These are phyloP conservation scores for Cladophialophora psammophila DNA, from an alignment of 2,329 filamentous ascomycete genomes.

Conservation along the genomic window DNA sequence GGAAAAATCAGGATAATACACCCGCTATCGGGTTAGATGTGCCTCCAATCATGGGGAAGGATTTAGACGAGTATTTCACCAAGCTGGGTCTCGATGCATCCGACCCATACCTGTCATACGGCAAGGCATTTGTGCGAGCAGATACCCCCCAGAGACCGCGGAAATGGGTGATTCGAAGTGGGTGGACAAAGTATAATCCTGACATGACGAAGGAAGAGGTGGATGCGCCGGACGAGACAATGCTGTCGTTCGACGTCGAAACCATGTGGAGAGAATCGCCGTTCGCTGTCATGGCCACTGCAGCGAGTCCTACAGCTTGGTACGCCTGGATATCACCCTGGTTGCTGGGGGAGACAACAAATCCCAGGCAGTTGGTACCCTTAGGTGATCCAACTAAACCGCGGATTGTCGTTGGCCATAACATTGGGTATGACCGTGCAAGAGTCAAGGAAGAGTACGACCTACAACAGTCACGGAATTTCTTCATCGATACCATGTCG, in stretches of 20 bases:
- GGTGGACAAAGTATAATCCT: slow-evolving; percentile 90
- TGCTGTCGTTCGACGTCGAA: slow-evolving; percentile 94
- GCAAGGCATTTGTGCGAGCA: slow-evolving; percentile 74
- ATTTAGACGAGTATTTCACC: slow-evolving; percentile 92
- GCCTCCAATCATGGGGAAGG: slow-evolving; percentile 77
- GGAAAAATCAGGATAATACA: slow-evolving; percentile 82
- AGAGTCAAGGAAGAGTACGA: slow-evolving; percentile 89
- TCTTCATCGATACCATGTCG: slow-evolving; percentile 97
- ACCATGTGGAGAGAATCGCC: slow-evolving; percentile 93
- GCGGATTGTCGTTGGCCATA: slow-evolving; percentile 89
- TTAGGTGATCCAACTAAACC: slow-evolving; percentile 77
- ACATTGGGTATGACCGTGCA: slow-evolving; percentile 92
- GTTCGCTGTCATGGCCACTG: slow-evolving; percentile 96
- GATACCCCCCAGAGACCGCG: slow-evolving; percentile 67
- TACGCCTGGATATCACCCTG: slow-evolving; percentile 98
- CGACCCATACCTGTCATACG: slow-evolving; percentile 78
- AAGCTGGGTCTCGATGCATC: slow-evolving; percentile 85
- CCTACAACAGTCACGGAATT: slow-evolving; percentile 80
- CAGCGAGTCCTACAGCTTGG: slow-evolving; percentile 87
- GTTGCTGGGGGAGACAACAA: slow-evolving; percentile 82
- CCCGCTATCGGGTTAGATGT: slow-evolving; percentile 85
- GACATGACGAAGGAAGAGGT: slow-evolving; percentile 77
- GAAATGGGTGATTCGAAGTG: slow-evolving; percentile 79
- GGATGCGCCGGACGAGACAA: slow-evolving; percentile 77
- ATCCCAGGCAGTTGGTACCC: slow-evolving; percentile 81